These are phyloP conservation scores for Colletotrichum sp. DNA, from an alignment of 2,329 filamentous ascomycete species.

Conservation along the genomic window DNA sequence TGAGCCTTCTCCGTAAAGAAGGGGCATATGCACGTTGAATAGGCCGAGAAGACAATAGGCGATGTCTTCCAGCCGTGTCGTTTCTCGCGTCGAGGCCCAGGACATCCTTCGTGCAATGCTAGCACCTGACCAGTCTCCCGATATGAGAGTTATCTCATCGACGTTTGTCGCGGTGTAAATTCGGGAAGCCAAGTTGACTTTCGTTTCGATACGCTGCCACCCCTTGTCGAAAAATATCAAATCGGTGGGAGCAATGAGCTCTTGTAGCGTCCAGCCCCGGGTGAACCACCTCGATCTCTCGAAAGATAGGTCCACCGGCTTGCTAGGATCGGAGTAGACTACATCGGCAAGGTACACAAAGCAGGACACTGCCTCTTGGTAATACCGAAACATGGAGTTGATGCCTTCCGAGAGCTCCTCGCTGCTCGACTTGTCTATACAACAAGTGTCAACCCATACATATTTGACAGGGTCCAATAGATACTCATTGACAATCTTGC, in stretches of 20 bases:
- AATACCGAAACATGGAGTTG: slow-evolving; percentile 21
- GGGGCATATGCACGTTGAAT: slow-evolving; percentile 31
- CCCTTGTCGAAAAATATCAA: slow-evolving; percentile 12
- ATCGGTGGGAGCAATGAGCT: slow-evolving; percentile 13
- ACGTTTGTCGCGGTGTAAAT: neutral
- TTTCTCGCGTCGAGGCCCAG: slow-evolving; percentile 29
- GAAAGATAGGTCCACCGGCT: neutral
- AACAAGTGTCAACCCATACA: slow-evolving; percentile 21
- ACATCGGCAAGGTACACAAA: slow-evolving; percentile 13
- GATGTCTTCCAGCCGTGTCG: slow-evolving; percentile 26
- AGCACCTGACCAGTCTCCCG: neutral
- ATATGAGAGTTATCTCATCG: neutral
- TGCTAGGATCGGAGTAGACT: neutral
- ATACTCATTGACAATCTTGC: neutral
- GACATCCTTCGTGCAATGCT: slow-evolving; percentile 32
- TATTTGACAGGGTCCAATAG: neutral
- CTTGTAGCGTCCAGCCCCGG: slow-evolving; percentile 23
- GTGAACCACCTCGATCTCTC: slow-evolving; percentile 3
- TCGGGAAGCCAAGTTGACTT: neutral
- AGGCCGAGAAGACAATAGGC: slow-evolving; percentile 33
- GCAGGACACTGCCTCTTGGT: neutral
- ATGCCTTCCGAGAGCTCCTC: slow-evolving; percentile 17
- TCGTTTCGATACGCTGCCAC: neutral
- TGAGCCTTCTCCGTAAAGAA: slow-evolving; percentile 31
- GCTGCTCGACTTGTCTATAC: slow-evolving; percentile 16